Base-by-base conservation (phyloP, 306 rosid genomes). In the Gillenia trifoliata region DNA sequence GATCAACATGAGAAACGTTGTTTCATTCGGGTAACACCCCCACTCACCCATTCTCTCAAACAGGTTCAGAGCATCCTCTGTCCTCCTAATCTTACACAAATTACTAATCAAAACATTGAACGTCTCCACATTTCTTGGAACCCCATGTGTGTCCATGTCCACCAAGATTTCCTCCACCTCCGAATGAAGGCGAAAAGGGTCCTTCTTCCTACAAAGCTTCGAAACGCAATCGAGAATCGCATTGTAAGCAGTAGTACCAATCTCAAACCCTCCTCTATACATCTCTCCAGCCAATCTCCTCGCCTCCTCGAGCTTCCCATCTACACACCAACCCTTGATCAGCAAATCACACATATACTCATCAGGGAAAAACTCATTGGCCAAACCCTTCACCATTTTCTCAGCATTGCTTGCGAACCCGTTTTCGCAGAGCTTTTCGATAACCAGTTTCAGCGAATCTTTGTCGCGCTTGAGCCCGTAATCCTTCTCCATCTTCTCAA, bases 61-160 rank as follows among this genome's bases (percentile, higher is more conserved):
- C 83, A 90, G 49, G 38, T 64, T 62, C 61, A 91, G 12, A 0
- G 94, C 95, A 30, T 88, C 97, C 73, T 79, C 70, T 0, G 94
- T 88, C 81, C 68, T 88, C 83, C 98, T 84, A 34, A 91, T 82
- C 90, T 90, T 94, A 75, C 97, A 94, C 76, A 94, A 61, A 62
- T 90, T 88, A 1, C 77, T 80, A 25, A 91, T 88, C 85, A 93
- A 70, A 50, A 91, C 88, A 76, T 88, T 89, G 72, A 88, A 94
- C 8, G 97, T 94, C 78, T 88, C 96, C 73, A 68, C 90, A 78
- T 94, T 94, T 81, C 92, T 83, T 0, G 98, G 96, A 72, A 90
- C 80, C 43, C 98, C 96, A 2, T 65, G 64, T 64, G 17, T 55
- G 29, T 93, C 97, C 96, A 93, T 88, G 19, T 89, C 92, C 26